Evolutionary conservation across 306 rosid genomes (phyloP).

Genomic region (Casuarina equisetifolia): DNA sequence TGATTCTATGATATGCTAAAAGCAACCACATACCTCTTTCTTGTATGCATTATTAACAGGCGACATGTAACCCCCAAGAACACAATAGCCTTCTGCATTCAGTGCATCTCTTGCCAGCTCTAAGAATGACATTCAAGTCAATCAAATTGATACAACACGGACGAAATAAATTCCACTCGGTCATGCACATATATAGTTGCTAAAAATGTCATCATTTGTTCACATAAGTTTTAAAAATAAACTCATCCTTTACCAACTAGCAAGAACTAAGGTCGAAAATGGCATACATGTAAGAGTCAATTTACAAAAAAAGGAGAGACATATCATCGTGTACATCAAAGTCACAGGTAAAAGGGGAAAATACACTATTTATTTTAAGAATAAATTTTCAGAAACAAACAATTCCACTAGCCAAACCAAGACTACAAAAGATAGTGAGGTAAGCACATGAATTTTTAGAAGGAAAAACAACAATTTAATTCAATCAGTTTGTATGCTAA

Average conservation of each 20-base stretch:
- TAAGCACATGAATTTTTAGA: not conserved
- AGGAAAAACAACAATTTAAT: not conserved
- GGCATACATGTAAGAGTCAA: not conserved
- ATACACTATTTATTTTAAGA: not conserved
- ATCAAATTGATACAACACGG: not conserved
- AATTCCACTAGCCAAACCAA: not conserved
- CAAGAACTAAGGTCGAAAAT: not conserved
- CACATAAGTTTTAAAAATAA: not conserved
- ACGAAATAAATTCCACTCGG: too few species aligned
- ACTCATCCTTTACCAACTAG: not conserved
- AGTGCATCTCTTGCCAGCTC: conserved; percentile 89
- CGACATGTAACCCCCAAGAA: conserved; percentile 89
- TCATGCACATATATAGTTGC: not conserved
- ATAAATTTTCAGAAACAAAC: not conserved
- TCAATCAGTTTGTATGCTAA: conserved; percentile 15
- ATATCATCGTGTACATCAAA: not conserved
- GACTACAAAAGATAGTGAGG: not conserved
- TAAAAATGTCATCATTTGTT: not conserved
- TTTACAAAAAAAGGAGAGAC: not conserved
- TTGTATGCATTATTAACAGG: conserved; percentile 95
- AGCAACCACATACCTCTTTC: conserved; percentile 57
- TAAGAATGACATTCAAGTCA: conserved; percentile 25
- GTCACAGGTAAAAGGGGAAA: not conserved
- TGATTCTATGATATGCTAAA: conserved; percentile 1
- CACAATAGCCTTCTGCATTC: conserved; percentile 63